Evolutionary conservation across 2,329 filamentous ascomycete genomes (phyloP), one percentile per base, ranked within the genome.

Genomic region (Claviceps sp.): DNA sequence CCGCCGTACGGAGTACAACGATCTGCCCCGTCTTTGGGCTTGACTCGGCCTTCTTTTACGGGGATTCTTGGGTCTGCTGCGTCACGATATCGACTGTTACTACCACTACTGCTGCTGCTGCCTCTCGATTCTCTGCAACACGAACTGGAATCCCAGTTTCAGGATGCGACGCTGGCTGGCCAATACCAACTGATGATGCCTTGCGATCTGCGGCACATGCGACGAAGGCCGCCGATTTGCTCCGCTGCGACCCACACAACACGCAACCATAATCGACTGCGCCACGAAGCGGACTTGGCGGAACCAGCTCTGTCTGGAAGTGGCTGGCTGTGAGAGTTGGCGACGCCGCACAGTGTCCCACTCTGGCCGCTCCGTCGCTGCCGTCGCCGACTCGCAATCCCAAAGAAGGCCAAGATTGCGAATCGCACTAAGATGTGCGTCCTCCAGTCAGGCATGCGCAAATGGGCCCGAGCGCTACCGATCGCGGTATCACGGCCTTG

Each of bases 211-310:
- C 11, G 41, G 7, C 41, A 43, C 41, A 43, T 43, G 11, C 19
- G 41, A 22, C 11, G 5, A 24, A 22, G 11, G 50, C 22, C 19
- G 24, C 56, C 56, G 51, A 56, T 40, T 57, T 56, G 55, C 52
- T 52, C 56, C 56, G 55, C 41, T 34, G n/a, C 48, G 45, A 38
- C 46, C 46, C 51, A 49, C 48, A 11, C 30, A 34, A 11, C 4
- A 42, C 8, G 13, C 8, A 19, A 4, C 10, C 24, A 14, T 14
- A 16, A 22, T 34, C 16, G 16, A 30, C 44, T 34, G 44, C 44
- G 44, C 44, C 44, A 46, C 43, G 43, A 24, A 24, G 19, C 19
- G 19, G 41, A 43, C 19, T 14, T 14, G 6, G 19, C 17, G 19
- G 11, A 4, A 19, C 41, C 41, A 13, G 17, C 10, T 42, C 10